A percentile compares a stretch with the other conserved stretches of the same genome.
These are phyloP conservation scores for Apiospora kogelbergensis DNA, from an alignment of 2,329 filamentous ascomycete species.

Conservation along the genomic window DNA sequence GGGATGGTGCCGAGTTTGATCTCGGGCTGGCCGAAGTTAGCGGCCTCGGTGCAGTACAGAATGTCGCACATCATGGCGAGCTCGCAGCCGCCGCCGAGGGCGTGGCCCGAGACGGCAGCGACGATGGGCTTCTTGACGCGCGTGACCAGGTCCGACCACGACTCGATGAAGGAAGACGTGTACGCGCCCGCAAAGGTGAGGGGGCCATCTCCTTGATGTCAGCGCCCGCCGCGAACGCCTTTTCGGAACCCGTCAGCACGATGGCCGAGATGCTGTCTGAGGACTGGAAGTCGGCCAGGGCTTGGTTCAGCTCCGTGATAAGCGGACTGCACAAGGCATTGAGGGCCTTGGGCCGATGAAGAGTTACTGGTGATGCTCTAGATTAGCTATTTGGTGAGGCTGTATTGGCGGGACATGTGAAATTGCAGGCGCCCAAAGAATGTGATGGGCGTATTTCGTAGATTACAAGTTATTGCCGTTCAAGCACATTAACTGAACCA, in stretches of 20 bases:
- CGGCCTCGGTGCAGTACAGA: slow-evolving; percentile 80
- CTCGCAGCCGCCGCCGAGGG: slow-evolving; percentile 93
- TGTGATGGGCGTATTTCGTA: no score
- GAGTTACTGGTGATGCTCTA: slow-evolving; percentile 67
- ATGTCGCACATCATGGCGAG: slow-evolving; percentile 97
- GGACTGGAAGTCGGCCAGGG: slow-evolving; percentile 68
- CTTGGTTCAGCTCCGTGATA: slow-evolving; percentile 84
- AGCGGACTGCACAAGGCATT: slow-evolving; percentile 92
- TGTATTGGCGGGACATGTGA: not conserved
- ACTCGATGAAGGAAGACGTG: slow-evolving; percentile 88
- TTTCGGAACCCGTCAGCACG: slow-evolving; percentile 83
- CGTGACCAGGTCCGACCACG: slow-evolving; percentile 84
- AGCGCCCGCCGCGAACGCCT: slow-evolving; percentile 91
- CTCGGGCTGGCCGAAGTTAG: slow-evolving; percentile 95
- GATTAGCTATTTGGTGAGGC: slow-evolving; percentile 13
- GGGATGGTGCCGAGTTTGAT: slow-evolving; percentile 94
- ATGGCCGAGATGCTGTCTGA: slow-evolving; percentile 72
- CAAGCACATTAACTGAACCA: no score
- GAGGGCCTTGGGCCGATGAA: slow-evolving; percentile 92
- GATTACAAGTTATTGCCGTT: not conserved
- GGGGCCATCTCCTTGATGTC: slow-evolving; percentile 99
- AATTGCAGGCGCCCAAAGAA: not conserved
- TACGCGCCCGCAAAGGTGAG: slow-evolving; percentile 89
- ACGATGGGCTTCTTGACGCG: slow-evolving; percentile 92
- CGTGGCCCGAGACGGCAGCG: slow-evolving; percentile 90